A percentile compares a stretch with the other conserved stretches of the same genome.
phyloP scores from a whole-genome alignment of 2,329 filamentous ascomycete genomes.

The Paraphaeosphaeria minitans region DNA sequence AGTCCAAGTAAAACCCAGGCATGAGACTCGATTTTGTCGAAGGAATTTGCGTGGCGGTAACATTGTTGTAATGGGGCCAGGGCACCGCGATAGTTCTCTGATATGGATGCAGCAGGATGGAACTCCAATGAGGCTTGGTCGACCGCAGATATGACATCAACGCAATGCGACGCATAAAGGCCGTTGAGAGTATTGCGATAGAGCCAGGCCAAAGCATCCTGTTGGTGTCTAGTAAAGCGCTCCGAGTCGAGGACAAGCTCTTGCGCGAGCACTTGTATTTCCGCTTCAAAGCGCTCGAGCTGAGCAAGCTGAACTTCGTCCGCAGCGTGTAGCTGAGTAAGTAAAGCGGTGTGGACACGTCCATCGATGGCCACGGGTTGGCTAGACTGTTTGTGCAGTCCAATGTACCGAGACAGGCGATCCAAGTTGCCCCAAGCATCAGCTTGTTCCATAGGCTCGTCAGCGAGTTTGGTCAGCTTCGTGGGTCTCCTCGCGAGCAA shows the following conservation, averaged over 20 bases:
- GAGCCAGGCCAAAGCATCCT: slow-evolving; percentile 30
- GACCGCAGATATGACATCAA: slow-evolving; percentile 18
- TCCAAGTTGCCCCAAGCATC: slow-evolving; percentile 16
- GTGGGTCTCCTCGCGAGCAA: slow-evolving; percentile 46
- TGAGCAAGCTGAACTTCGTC: slow-evolving; percentile 47
- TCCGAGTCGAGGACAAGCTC: slow-evolving; percentile 41
- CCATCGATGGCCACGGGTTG: slow-evolving; percentile 33
- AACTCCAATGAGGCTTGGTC: slow-evolving; percentile 14
- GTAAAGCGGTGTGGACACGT: slow-evolving; percentile 36
- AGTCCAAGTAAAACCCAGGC: slow-evolving; percentile 80
- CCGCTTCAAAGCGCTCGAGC: slow-evolving; percentile 49
- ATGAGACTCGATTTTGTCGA: slow-evolving; percentile 37
- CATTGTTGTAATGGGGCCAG: slow-evolving; percentile 25
- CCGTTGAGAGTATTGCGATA: slow-evolving; percentile 31
- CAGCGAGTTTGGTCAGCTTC: slow-evolving; percentile 22
- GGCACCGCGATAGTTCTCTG: slow-evolving; percentile 42
- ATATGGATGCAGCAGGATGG: slow-evolving; percentile 16
- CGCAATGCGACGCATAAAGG: slow-evolving; percentile 29
- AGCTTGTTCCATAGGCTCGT: slow-evolving; percentile 6
- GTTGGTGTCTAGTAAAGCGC: slow-evolving; percentile 39
- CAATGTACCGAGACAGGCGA: slow-evolving; percentile 32
- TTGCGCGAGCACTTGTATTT: slow-evolving; percentile 47
- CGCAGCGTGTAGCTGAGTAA: slow-evolving; percentile 34
- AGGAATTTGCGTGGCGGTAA: slow-evolving; percentile 2
- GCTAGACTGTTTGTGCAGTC: slow-evolving; percentile 25